Evolutionary conservation across 768 basidiomycete genomes (phyloP).

Genomic region (Ramaria sp.): DNA sequence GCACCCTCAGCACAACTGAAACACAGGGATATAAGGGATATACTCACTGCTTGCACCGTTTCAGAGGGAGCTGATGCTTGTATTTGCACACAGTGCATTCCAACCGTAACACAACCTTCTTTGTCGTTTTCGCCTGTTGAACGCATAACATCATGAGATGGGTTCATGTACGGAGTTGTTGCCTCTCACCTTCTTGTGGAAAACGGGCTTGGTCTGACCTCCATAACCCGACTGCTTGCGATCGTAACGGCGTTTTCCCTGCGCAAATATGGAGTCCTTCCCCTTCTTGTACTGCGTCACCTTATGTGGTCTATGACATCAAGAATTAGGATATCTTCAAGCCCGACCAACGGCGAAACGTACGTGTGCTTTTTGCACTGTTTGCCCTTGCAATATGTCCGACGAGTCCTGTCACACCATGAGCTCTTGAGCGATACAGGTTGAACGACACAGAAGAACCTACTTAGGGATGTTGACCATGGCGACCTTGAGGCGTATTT

Average conservation of each 20-base stretch:
- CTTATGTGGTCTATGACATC: constrained; percentile 75
- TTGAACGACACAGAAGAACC: constrained; percentile 22
- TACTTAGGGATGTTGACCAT: constrained; percentile 98
- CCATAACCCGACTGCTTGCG: constrained; percentile 98
- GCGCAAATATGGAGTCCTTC: constrained; percentile 94
- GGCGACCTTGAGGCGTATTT: neutral
- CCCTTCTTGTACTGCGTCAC: constrained; percentile 99
- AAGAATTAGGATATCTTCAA: constrained; percentile 6
- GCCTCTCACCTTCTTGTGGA: constrained; percentile 92
- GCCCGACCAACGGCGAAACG: constrained; percentile 20
- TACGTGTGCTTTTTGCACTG: constrained; percentile 96
- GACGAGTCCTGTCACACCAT: constrained; percentile 60
- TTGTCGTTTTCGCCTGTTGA: constrained; percentile 86
- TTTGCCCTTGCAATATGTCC: constrained; percentile 98
- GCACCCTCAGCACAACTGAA: neutral
- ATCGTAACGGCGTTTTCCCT: constrained; percentile 99
- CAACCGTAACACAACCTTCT: constrained; percentile 97
- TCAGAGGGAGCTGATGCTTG: constrained; percentile 92
- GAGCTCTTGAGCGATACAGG: neutral
- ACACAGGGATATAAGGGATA: neutral
- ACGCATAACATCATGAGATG: neutral
- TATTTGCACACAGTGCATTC: constrained; percentile 99
- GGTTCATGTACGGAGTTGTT: neutral
- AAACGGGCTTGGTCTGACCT: constrained; percentile 99
- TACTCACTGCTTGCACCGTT: constrained; percentile 98